A percentile compares a stretch with the other conserved stretches of the same genome.
phyloP scores from a whole-genome alignment of 2,329 filamentous ascomycete species.

The Colletotrichum tropicale region DNA sequence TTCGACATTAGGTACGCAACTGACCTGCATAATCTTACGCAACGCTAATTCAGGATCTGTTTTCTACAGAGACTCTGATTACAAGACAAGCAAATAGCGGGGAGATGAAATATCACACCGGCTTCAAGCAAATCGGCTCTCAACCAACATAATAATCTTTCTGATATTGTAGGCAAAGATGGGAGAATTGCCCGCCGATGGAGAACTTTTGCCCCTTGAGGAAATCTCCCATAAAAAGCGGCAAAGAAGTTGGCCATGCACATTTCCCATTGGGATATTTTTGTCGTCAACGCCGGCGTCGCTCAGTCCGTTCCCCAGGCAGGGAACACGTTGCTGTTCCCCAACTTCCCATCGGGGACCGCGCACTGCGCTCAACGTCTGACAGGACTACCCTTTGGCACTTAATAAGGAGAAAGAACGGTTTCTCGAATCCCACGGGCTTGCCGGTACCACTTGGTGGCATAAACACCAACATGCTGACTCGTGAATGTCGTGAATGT shows the following conservation, averaged over 20 bases:
- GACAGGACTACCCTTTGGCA: not conserved
- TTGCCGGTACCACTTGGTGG: not conserved
- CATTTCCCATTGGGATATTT: not conserved
- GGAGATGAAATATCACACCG: not conserved
- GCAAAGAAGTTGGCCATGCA: not conserved
- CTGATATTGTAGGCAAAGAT: not conserved
- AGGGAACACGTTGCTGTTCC: not conserved
- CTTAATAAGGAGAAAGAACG: not conserved
- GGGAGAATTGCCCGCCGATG: not conserved
- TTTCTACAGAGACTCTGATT: not conserved
- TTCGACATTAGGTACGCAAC: not conserved
- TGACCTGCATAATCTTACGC: not conserved
- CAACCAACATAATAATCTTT: not conserved
- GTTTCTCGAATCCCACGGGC: not conserved
- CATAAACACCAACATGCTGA: not conserved
- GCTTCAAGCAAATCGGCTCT: not conserved
- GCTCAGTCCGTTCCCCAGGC: not conserved
- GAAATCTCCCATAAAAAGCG: not conserved
- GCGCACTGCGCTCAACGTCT: not conserved
- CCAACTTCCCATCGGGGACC: not conserved
- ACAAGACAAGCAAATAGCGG: not conserved
- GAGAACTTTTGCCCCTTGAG: not conserved
- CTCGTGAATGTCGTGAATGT: not conserved
- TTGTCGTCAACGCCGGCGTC: not conserved
- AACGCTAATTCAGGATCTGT: not conserved